phyloP scores from a whole-genome alignment of 2,329 filamentous ascomycete species.

The Neopestalotiopsis sp. region DNA sequence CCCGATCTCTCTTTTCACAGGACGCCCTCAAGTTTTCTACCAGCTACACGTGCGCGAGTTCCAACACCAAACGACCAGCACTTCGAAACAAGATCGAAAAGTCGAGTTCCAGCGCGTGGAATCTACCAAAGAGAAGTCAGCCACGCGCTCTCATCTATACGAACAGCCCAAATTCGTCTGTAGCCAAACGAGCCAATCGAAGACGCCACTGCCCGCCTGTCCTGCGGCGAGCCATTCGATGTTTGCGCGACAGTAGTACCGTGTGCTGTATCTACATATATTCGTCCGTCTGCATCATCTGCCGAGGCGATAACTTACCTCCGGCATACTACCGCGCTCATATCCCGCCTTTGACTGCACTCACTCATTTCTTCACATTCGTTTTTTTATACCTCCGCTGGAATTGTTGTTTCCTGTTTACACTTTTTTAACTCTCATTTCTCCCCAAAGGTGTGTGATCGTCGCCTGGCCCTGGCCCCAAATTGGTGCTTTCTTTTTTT shows the following conservation, averaged over 20 bases:
- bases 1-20: not conserved
- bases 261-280: not conserved
- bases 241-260: slow-evolving; percentile 23
- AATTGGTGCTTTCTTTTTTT: slow-evolving; percentile 7
- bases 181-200: not conserved
- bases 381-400: not conserved
- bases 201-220: slow-evolving; percentile 26
- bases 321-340: not conserved
- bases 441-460: slow-evolving; percentile 7
- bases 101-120: too few species aligned
- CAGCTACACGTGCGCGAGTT: not conserved
- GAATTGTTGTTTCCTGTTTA: slow-evolving; percentile 10
- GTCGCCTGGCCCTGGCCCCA: not conserved
- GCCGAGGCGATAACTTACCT: not conserved
- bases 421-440: slow-evolving; percentile 1
- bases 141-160: not conserved
- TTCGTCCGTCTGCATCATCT: slow-evolving; percentile 5
- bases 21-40: not conserved
- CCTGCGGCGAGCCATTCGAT: slow-evolving; percentile 33
- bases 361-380: slow-evolving; percentile 9
- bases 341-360: not conserved
- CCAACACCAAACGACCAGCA: not conserved
- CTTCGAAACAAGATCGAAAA: not conserved
- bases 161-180: not conserved
- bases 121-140: not conserved